These are phyloP conservation scores for Monilinia fructigena DNA, from an alignment of 2,329 filamentous ascomycete genomes.

Conservation along the genomic window DNA sequence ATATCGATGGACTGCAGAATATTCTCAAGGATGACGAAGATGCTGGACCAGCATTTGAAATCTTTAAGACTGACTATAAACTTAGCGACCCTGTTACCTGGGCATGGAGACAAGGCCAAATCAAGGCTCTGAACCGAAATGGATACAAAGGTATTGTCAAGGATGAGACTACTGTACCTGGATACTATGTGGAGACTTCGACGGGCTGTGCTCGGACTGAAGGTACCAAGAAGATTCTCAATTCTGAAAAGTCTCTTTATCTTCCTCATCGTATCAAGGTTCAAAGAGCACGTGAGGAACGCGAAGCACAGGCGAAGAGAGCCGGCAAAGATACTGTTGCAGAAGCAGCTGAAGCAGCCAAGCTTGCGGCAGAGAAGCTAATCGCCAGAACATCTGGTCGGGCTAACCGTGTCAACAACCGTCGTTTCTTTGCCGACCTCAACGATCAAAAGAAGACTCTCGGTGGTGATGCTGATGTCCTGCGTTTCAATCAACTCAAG, in stretches of 20 bases:
- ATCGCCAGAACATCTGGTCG: constrained; percentile 86
- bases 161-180: constrained; percentile 51
- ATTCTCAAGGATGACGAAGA: constrained; percentile 69
- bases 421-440: constrained; percentile 88
- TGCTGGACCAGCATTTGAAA: constrained; percentile 53
- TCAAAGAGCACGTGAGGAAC: constrained; percentile 84
- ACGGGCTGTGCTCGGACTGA: constrained; percentile 89
- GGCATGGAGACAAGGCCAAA: constrained; percentile 71
- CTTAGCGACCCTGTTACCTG: constrained; percentile 60
- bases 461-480: constrained; percentile 80
- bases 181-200: constrained; percentile 79
- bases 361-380: constrained; percentile 74
- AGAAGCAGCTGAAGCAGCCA: constrained; percentile 67
- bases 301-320: constrained; percentile 72
- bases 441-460: constrained; percentile 90
- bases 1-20: constrained; percentile 69
- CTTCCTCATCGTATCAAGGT: constrained; percentile 97
- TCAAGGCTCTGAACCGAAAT: constrained; percentile 65
- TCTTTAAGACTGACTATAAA: constrained; percentile 47
- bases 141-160: constrained; percentile 49
- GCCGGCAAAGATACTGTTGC: constrained; percentile 64
- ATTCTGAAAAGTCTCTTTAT: constrained; percentile 97
- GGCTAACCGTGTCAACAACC: constrained; percentile 92
- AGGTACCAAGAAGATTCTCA: constrained; percentile 90
- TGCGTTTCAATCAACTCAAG: constrained; percentile 98